These are phyloP conservation scores for Anthracocystis setariae DNA, from an alignment of 1,284 basidiomycete genomes.

Conservation along the genomic window DNA sequence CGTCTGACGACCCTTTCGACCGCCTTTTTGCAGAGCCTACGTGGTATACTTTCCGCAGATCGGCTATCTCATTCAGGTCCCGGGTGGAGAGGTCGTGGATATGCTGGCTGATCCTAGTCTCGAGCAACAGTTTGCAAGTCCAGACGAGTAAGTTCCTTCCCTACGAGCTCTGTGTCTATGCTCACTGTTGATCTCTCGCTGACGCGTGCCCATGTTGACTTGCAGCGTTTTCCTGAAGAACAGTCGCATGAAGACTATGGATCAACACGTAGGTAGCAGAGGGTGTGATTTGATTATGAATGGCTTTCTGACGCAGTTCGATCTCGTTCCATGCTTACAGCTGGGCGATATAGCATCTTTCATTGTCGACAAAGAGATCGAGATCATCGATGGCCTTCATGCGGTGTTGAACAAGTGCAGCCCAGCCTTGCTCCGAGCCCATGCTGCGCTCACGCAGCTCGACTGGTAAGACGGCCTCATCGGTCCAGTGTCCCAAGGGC, in stretches of 20 bases:
- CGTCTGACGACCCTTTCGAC: neutral
- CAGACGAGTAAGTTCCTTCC: constrained; percentile 16
- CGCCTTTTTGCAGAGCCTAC: neutral
- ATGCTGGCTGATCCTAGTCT: constrained; percentile 22
- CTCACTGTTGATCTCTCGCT: too few relatives aligned
- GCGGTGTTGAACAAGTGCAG: constrained; percentile 17
- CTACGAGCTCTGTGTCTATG: too few relatives aligned
- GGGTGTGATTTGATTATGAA: neutral
- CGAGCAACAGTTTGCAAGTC: constrained; percentile 30
- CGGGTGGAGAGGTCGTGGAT: constrained; percentile 23
- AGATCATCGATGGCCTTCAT: constrained; percentile 34
- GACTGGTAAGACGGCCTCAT: constrained; percentile 30
- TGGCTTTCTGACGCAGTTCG: neutral
- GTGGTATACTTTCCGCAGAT: constrained; percentile 53
- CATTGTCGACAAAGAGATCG: constrained; percentile 47
- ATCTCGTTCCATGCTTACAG: constrained; percentile 5
- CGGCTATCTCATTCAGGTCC: constrained; percentile 43
- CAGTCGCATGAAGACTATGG: constrained; percentile 26
- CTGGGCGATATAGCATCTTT: constrained; percentile 44
- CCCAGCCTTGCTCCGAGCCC: constrained; percentile 12
- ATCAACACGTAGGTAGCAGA: constrained; percentile 18
- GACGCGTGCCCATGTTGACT: neutral
- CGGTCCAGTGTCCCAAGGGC: too few relatives aligned
- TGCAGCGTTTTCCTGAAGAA: constrained; percentile 47
- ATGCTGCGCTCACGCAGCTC: constrained; percentile 28